Evolutionary conservation across 2,329 filamentous ascomycete genomes (phyloP), one percentile per base, ranked within the genome.

Genomic region (Xylariomycetidae sp.): DNA sequence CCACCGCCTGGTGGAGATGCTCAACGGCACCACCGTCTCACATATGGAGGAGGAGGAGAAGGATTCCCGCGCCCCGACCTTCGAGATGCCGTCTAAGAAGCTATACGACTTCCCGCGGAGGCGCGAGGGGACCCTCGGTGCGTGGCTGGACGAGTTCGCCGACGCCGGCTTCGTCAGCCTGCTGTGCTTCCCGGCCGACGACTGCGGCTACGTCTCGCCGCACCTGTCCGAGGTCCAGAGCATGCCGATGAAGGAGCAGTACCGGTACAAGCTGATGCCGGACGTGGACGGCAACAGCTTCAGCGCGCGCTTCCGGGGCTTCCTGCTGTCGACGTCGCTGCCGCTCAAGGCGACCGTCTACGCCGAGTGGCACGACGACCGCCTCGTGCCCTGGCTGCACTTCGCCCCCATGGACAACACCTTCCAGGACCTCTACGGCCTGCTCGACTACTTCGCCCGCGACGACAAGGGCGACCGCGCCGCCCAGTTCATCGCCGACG

Each of bases 1-100:
- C n/a, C 81, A 84, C 46, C 77, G 82, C 4, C 75, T 86, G 37
- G 63, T 85, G 16, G 67, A 78, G 38, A 82, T 85, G 77, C 62
- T 82, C 30, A 85, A 87, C 47, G 71, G 70, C 7, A 81, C 77
- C 1, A 69, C 64, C 13, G 73, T 81, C 15, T 53, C 55, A n/a
- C 20, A n/a, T n/a, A n/a, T 23, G 17, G 49, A 57, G 7, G 63
- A 71, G 19, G 72, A 80, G 48, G 49, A 58, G 25, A 50, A 54
- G 12, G 54, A 47, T 22, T 43, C 56, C 30, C 58, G 62, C 23
- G 51, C 69, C 20, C 52, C 58, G 41, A 72, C 72, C 6, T 78
- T 76, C 45, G 62, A 64, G 27, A 55, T 77, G 35, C 71, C 71
- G 8, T 33, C 50, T 3, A 16, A 42, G 0, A 44, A 54, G 4